Evolutionary conservation across 208 protist species (phyloP).

Genomic region (Trypanosoma rangeli): DNA sequence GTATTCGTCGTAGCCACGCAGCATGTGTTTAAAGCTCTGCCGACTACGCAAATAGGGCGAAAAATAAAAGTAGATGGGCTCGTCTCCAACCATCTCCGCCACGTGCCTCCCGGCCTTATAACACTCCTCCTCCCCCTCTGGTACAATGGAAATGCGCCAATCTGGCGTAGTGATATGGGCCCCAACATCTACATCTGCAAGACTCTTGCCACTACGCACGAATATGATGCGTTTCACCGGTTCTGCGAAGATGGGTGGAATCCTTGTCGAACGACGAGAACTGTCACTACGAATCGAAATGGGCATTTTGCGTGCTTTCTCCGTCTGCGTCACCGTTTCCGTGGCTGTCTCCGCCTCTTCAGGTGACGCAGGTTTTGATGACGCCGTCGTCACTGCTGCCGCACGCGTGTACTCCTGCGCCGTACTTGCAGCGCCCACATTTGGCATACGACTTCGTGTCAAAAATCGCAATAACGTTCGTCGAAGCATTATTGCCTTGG

Average conservation of each 20-base stretch:
- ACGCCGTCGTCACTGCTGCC: background rate
- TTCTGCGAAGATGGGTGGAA: slow-evolving; percentile 41
- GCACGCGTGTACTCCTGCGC: background rate
- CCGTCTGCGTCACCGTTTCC: slow-evolving; percentile 3
- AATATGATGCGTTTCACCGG: slow-evolving; percentile 91
- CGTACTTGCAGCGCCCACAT: background rate
- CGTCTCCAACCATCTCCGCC: slow-evolving; percentile 68
- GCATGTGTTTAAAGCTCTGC: slow-evolving; percentile 68
- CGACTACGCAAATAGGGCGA: slow-evolving; percentile 89
- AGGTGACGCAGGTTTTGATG: background rate
- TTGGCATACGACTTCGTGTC: background rate
- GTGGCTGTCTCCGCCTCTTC: background rate
- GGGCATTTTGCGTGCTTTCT: slow-evolving; percentile 38
- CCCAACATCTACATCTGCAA: slow-evolving; percentile 70
- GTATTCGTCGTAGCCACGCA: slow-evolving; percentile 74
- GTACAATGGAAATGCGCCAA: slow-evolving; percentile 87
- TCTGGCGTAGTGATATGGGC: slow-evolving; percentile 79
- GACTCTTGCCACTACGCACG: slow-evolving; percentile 78
- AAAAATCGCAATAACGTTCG: background rate
- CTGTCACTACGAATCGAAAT: slow-evolving; percentile 58
- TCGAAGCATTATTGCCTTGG: slow-evolving; percentile 1
- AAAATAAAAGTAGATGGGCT: slow-evolving; percentile 89
- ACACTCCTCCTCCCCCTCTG: slow-evolving; percentile 68
- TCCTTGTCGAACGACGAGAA: slow-evolving; percentile 9
- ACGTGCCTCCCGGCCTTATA: slow-evolving; percentile 64